Base-by-base conservation (phyloP, 148 eudicot genomes). In the Hydrangea macrophylla region DNA sequence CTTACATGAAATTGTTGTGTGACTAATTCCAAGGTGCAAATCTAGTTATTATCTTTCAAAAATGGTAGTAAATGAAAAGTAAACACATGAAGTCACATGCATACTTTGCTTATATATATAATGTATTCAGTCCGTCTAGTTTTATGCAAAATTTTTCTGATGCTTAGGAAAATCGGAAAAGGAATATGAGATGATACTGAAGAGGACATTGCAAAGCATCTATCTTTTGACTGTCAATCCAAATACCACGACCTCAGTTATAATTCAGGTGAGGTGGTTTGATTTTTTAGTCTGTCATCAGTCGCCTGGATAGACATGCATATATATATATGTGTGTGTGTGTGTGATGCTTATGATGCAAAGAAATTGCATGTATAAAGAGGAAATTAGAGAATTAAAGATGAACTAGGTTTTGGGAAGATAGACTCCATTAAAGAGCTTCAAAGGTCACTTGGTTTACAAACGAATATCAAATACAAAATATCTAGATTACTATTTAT, bases 161-260 rank as follows among this genome's bases (percentile, higher is more conserved):
- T 73, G 17, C n/a, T 55, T 68, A 93, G 98, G 96, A n/a, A 90
- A 93, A 82, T 55, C 72, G 23, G 95, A 93, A 63, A 90, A 70
- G 78, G 96, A 93, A 82, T 83, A 70, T 69, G 96, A 93, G 81
- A 85, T 88, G 96, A 85, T 93, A 71, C 40, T 90, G 76, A 90
- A 88, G 83, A 86, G 85, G 76, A 90, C 98, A 22, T 65, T 90
- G 82, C 90, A 90, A 71, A 90, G 91, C 83, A 90, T 93, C 62
- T 90, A 96, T 74, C 82, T 88, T 74, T 76, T 86, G 75, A 83
- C 78, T 7, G 75, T 86, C 61, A 79, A 90, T 79, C 98, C 96
- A 32, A 90, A 90, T 80, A 92, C 96, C 48, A 92, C 96, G 51
- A 92, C 98, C 28, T 78, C 96, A 48, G 65, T 92, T 32, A 81